Percentiles rank a stretch among this genome's conserved stretches.
phyloP scores from a whole-genome alignment of 805 yeast species.

The Pichia kluyveri region DNA sequence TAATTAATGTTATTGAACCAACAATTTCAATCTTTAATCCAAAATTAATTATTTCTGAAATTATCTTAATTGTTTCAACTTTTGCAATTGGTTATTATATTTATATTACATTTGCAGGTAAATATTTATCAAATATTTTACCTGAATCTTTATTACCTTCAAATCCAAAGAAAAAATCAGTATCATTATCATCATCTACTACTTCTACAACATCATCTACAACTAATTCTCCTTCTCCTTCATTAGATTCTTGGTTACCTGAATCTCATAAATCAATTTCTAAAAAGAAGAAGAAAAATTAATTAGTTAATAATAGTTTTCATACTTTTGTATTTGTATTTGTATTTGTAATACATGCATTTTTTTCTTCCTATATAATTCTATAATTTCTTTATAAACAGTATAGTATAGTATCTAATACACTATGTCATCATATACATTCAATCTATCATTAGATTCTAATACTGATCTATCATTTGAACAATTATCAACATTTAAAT shows the following conservation, averaged over 20 bases:
- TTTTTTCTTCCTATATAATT: no score
- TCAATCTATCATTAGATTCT: slow-evolving; percentile 1
- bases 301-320: neutral
- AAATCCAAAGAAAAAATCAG: slow-evolving; percentile 11
- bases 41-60: slow-evolving; percentile 54
- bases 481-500: neutral
- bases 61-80: slow-evolving; percentile 40
- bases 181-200: slow-evolving; percentile 15
- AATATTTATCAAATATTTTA: slow-evolving; percentile 34
- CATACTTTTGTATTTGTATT: no score
- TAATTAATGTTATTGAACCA: slow-evolving; percentile 51
- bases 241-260: slow-evolving; percentile 51
- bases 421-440: neutral
- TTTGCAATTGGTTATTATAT: slow-evolving; percentile 41
- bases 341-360: no score
- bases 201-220: neutral
- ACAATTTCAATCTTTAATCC: slow-evolving; percentile 67
- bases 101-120: slow-evolving; percentile 36
- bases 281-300: slow-evolving; percentile 22
- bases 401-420: no score
- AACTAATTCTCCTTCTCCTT: slow-evolving; percentile 1
- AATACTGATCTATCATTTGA: slow-evolving; percentile 3
- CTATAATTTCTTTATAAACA: no score
- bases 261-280: slow-evolving; percentile 35
- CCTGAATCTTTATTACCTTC: slow-evolving; percentile 23